phyloP scores from a whole-genome alignment of 2,329 filamentous ascomycete species.

The Cyphellophora attinorum region DNA sequence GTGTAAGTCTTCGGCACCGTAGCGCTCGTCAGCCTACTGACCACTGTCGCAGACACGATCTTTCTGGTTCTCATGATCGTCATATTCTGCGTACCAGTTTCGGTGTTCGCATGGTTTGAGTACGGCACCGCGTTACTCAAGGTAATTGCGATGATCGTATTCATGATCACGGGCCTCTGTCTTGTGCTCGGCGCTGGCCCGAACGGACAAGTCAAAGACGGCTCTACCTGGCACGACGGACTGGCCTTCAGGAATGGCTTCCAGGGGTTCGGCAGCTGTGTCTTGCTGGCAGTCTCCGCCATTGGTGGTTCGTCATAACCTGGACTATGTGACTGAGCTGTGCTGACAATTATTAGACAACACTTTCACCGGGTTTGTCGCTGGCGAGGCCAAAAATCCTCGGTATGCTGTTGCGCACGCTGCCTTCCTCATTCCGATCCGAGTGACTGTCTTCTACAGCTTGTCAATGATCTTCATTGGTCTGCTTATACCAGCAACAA shows the following conservation, averaged over 20 bases:
- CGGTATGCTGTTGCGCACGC: constrained; percentile 26
- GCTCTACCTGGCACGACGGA: constrained; percentile 60
- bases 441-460: constrained; percentile 35
- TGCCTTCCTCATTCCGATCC: constrained; percentile 23
- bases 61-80: constrained; percentile 14
- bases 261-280: constrained; percentile 34
- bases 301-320: too few species aligned
- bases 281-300: constrained; percentile 22
- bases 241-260: constrained; percentile 50
- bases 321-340: constrained; percentile 13
- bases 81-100: constrained; percentile 22
- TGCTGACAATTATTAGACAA: constrained; percentile 24
- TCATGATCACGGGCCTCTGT: constrained; percentile 27
- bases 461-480: constrained; percentile 35
- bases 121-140: constrained; percentile 27
- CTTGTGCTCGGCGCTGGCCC: constrained; percentile 32
- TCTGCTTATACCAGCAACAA: constrained; percentile 27
- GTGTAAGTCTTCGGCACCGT: not conserved
- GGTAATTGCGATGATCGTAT: constrained; percentile 26
- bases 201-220: constrained; percentile 22
- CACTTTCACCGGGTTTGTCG: constrained; percentile 26
- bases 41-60: constrained; percentile 14
- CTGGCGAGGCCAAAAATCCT: constrained; percentile 26
- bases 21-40: not conserved
- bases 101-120: constrained; percentile 28